Base-by-base conservation (phyloP, 768 basidiomycete species). In the Pholiota molesta region DNA sequence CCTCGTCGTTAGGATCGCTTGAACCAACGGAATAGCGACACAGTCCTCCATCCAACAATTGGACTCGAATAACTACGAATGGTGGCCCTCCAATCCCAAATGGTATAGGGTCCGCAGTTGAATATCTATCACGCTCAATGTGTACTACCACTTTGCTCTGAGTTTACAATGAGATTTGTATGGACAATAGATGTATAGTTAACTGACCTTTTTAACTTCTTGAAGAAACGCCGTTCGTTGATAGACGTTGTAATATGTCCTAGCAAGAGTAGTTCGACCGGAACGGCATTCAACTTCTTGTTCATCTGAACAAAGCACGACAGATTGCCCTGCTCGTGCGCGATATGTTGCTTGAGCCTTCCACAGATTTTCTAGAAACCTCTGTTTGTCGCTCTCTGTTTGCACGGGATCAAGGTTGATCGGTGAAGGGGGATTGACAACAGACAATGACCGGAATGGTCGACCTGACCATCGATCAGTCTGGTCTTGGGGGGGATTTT, bases 351-450 rank as follows among this genome's bases (percentile, higher is more conserved):
- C 94, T 72, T 98, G 95, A 23, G 88, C 88, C 45, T 83, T 83
- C 95, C 95, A 98, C 11, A 98, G 75, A 71, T 94, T 95, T 65
- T 94, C 88, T 33, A 98, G 75, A 71, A 98, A 98, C 9, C 90
- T 84, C 42, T 82, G 81, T 74, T 96, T 97, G 72, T 92, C 91
- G 7, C 71, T 72, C 59, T 85, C 81, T 4, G 87, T 84, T 57
- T 84, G 82, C 0, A 77, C 74, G 17, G 91, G 90, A 69, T 94
- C 90, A 35, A 90, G 71, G 60, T 87, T 86, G 47, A 85, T 71
- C 0, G 89, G 79, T 33, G 82, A 76, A 29, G 93, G 91, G 2
- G 94, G 92, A 60, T 86, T 84, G 8, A 95, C 93, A 7, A 90
- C 89, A 3, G 88, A 84, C 58, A 91, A 80, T 0, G 89, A 85